phyloP scores from a whole-genome alignment of 805 yeast species.

The Wickerhamomyces strasburgensis region DNA sequence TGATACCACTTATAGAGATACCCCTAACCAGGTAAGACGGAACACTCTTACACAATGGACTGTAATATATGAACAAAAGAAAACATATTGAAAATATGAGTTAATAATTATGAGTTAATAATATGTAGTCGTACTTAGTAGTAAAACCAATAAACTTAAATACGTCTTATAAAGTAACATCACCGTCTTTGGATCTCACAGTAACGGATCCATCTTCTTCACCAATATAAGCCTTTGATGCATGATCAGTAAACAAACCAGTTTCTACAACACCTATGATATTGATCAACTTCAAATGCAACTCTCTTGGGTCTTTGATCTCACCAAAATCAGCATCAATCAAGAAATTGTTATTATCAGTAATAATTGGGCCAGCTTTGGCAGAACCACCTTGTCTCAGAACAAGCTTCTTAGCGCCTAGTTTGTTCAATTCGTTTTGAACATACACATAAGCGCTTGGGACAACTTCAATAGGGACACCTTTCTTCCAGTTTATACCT shows the following conservation, averaged over 20 bases:
- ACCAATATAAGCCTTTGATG: constrained; percentile 84
- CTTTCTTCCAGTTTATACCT: constrained; percentile 82
- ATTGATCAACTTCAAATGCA: constrained; percentile 64
- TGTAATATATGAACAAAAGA: too few relatives aligned
- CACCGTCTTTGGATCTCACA: constrained; percentile 27
- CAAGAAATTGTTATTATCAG: constrained; percentile 91
- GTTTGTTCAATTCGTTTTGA: constrained; percentile 47
- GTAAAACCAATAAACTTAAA: not conserved
- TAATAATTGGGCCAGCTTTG: constrained; percentile 95
- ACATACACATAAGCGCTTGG: constrained; percentile 85
- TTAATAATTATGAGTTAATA: too few relatives aligned
- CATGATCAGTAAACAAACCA: constrained; percentile 73
- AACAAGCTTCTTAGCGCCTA: constrained; percentile 61
- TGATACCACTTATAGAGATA: too few relatives aligned
- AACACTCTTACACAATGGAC: too few relatives aligned
- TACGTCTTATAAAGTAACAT: constrained; percentile 7
- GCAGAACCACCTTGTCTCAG: constrained; percentile 85
- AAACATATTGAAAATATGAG: too few relatives aligned
- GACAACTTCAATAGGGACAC: constrained; percentile 93
- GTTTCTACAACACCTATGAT: constrained; percentile 95
- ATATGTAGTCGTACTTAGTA: not conserved
- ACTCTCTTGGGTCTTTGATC: constrained; percentile 43
- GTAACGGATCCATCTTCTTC: constrained; percentile 65
- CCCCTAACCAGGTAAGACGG: too few relatives aligned
- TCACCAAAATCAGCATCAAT: constrained; percentile 91